Conservation (phyloP, 2,329 filamentous ascomycete genomes). For the Fusarium napiforme region DNA sequence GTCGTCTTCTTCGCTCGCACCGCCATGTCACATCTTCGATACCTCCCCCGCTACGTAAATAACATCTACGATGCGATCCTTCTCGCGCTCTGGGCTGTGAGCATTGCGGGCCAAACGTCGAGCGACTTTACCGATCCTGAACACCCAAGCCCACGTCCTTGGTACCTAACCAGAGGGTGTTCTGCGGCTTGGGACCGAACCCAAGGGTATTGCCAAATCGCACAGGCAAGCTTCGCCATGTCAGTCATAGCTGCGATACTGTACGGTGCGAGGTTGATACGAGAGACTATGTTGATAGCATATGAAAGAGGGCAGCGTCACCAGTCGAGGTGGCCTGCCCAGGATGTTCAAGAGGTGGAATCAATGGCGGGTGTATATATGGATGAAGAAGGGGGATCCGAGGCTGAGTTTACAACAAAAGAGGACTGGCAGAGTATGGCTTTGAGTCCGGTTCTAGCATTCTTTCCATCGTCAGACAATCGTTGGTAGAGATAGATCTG, state of each 20-base stretch:
- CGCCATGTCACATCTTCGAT: constrained; percentile 36
- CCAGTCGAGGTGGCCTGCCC: not conserved
- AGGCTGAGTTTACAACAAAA: not conserved
- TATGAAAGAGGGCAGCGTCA: constrained; percentile 20
- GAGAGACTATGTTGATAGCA: constrained; percentile 13
- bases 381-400: constrained; percentile 2
- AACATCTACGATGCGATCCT: constrained; percentile 47
- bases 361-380: constrained; percentile 11
- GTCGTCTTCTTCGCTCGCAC: constrained; percentile 43
- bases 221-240: constrained; percentile 36
- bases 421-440: constrained; percentile 19
- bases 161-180: constrained; percentile 44
- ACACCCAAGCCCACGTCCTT: constrained; percentile 40
- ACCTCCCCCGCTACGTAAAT: constrained; percentile 40
- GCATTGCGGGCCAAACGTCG: constrained; percentile 35
- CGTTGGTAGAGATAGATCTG: not conserved
- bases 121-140: constrained; percentile 42
- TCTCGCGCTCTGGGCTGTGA: constrained; percentile 43
- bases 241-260: constrained; percentile 35
- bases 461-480: constrained; percentile 40
- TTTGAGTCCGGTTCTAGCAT: constrained; percentile 49
- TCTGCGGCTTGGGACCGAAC: constrained; percentile 25
- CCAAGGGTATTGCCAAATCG: constrained; percentile 32
- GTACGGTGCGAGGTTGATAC: constrained; percentile 30
- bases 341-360: not conserved